Evolutionary conservation across 2,329 filamentous ascomycete genomes (phyloP).

Genomic region (Exophiala sideris): DNA sequence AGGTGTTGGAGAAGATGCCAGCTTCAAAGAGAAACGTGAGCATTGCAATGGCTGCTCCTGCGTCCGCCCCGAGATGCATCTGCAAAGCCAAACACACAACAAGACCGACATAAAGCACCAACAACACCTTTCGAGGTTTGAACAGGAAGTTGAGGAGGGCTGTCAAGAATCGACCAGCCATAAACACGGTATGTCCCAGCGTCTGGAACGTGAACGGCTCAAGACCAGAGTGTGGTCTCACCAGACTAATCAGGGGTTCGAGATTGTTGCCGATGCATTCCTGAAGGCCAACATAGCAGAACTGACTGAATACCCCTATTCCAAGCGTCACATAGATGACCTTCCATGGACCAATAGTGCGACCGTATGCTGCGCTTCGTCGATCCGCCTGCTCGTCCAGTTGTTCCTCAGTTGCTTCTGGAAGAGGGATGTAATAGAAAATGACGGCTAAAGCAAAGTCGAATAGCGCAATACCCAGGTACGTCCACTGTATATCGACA

Average conservation of each 20-base stretch:
- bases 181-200: conserved; percentile 57
- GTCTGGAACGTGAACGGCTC: conserved; percentile 46
- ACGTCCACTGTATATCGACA: conserved; percentile 63
- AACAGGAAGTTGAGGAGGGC: conserved; percentile 53
- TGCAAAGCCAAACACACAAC: conserved; percentile 52
- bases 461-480: conserved; percentile 61
- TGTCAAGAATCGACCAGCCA: conserved; percentile 55
- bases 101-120: conserved; percentile 52
- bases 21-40: conserved; percentile 60
- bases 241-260: conserved; percentile 40
- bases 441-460: conserved; percentile 56
- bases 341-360: conserved; percentile 44
- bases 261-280: conserved; percentile 54
- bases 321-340: conserved; percentile 57
- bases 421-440: conserved; percentile 61
- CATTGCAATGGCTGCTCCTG: conserved; percentile 48
- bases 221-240: conserved; percentile 33
- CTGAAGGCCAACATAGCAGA: conserved; percentile 61
- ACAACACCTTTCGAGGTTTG: conserved; percentile 57
- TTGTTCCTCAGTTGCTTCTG: conserved; percentile 60
- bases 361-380: conserved; percentile 48
- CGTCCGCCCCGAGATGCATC: conserved; percentile 47
- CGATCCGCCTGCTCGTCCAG: conserved; percentile 55
- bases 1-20: conserved; percentile 58
- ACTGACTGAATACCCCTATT: conserved; percentile 54